Base-by-base conservation (phyloP, 106 monocot genomes). In the Dendrobium officinale region DNA sequence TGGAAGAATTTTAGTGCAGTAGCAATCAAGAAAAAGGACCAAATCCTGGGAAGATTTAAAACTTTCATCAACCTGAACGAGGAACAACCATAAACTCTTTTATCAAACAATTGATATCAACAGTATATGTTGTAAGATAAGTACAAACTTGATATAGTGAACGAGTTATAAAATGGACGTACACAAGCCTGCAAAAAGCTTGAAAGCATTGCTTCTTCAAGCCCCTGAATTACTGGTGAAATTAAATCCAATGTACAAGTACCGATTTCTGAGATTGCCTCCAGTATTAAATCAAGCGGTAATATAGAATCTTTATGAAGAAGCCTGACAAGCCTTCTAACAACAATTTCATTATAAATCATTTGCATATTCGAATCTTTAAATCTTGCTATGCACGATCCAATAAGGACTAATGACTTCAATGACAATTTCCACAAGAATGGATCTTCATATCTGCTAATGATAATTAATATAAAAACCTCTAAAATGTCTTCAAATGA, bases 391-490 rank as follows among this genome's bases (percentile, higher is more conserved):
- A 90, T 79, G 72, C 81, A 89, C 73, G 76, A 80, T 77, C 99
- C 95, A 82, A 99, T 89, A 79, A 85, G 82, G 40, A 80, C 59
- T 77, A 99, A 79, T 77, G 91, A 83, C 45, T 90, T 79, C 81
- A 95, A 79, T 68, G 88, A 83, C 44, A 83, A 79, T 79, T 86
- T 91, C 99, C 95, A 95, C 41, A 99, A 68, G 44, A 78, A 73
- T 48, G 77, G 20, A 55, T 86, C 79, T 43, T 86, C 77, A 78
- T 42, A 83, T 64, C 75, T 86, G 68, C 48, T 51, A 55, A 78
- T 78, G 77, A 95, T 84, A 48, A 93, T 67, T 76, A 86, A 82
- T 61, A 86, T 79, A 42, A 99, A 81, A n/a, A 31, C 77, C 43
- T 10, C 55, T 81, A 95, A 72, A 79, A 95, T 90, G 79, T 95